Evolutionary conservation across 345 rosid species (phyloP).

Genomic region (Draba incana): DNA sequence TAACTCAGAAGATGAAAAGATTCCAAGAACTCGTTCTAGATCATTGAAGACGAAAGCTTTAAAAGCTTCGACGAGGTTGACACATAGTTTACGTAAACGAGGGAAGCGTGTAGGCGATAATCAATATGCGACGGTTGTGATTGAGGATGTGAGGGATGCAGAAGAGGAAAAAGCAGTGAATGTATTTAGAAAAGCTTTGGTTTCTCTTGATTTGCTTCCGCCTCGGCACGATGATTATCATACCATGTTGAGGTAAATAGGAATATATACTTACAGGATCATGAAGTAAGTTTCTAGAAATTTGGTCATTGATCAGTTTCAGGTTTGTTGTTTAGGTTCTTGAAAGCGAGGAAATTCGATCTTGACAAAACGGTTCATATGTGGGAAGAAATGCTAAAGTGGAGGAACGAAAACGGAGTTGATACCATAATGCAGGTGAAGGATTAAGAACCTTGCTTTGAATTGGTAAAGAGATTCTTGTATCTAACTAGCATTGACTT

Average conservation of each 20-base stretch:
- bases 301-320: not conserved
- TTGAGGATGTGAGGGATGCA: constrained; percentile 80
- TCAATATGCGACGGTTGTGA: constrained; percentile 47
- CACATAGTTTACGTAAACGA: constrained; percentile 73
- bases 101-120: constrained; percentile 62
- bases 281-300: not conserved
- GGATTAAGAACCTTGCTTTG: constrained; percentile 32
- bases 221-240: constrained; percentile 82
- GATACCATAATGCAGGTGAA: constrained; percentile 83
- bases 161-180: constrained; percentile 75
- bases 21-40: constrained; percentile 55
- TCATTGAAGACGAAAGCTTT: constrained; percentile 75
- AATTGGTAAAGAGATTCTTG: constrained; percentile 34
- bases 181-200: constrained; percentile 67
- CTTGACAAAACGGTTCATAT: constrained; percentile 73
- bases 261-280: too few species aligned
- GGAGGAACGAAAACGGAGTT: constrained; percentile 80
- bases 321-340: constrained; percentile 54
- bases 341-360: constrained; percentile 89
- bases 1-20: constrained; percentile 65
- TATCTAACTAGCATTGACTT: constrained; percentile 24
- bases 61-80: constrained; percentile 71
- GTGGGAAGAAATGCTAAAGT: constrained; percentile 95
- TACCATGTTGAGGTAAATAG: constrained; percentile 75
- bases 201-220: constrained; percentile 68